Evolutionary conservation across 768 basidiomycete genomes (phyloP), one percentile per base, ranked within the genome.

Genomic region (Infundibulicybe gibba): DNA sequence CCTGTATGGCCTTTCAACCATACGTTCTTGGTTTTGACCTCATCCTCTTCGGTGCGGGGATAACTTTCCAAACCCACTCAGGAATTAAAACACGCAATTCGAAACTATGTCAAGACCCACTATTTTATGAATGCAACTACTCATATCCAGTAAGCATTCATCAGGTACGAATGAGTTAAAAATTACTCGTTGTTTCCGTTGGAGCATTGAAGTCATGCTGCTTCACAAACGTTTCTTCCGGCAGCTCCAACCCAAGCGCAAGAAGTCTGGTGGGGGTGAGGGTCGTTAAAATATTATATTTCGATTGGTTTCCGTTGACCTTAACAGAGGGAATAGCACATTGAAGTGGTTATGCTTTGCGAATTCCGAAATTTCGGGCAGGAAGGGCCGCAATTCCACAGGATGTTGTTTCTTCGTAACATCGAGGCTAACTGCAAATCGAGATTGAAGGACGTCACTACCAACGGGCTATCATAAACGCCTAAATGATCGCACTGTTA

Each of bases 111-210:
- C 33, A 6, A n/a, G 35, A 53, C 77, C 11, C 25, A 80, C 81
- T 84, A 85, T 64, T 84, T 83, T 79, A 83, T 82, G 60, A 78
- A 82, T 41, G 81, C 69, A 5, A 77, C 82, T 83, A 38, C 3
- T 38, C 19, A 31, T 10, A 35, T 33, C 10, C n/a, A 32, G 25
- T 50, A 19, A 48, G 49, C 11, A 12, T 40, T 11, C 17, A 39
- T 11, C 32, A 41, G 9, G 33, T 16, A 38, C 10, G 35, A n/a
- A n/a, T 38, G 17, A 8, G 13, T 20, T 10, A 5, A 44, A 13
- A 1, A 8, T 17, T 49, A 76, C 76, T 67, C 32, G 64, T 72
- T 0, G 72, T 70, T 52, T 75, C 74, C 1, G 72, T 69, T 5
- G 62, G 49, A 5, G 57, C 66, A 13, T 71, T 62, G 43, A 65